phyloP scores from a whole-genome alignment of 257 asterid genomes.

The Anisodus acutangulus region DNA sequence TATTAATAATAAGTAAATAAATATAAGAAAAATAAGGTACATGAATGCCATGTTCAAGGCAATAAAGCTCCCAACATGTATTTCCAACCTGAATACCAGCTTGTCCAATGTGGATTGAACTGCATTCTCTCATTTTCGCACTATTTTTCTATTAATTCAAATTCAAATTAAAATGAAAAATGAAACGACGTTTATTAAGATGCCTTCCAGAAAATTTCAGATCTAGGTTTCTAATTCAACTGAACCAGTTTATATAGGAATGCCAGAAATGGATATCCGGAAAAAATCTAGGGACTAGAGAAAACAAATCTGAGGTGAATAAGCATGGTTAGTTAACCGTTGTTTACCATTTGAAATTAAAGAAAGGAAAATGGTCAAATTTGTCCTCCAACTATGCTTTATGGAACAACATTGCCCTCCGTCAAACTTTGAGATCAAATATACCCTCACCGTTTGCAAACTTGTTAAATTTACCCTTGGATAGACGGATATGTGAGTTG shows the following conservation, averaged over 20 bases:
- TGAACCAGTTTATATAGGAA: neutral
- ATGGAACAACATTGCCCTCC: no score
- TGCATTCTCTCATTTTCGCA: conserved; percentile 42
- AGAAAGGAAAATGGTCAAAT: no score
- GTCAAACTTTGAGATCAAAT: no score
- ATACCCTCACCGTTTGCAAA: no score
- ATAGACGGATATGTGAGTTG: no score
- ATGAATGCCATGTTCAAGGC: conserved; percentile 47
- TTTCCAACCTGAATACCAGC: conserved; percentile 47
- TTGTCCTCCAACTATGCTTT: no score
- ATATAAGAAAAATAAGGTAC: neutral
- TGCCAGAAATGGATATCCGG: neutral
- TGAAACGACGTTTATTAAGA: conserved; percentile 44
- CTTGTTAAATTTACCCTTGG: no score
- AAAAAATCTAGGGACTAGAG: neutral
- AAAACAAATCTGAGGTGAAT: neutral
- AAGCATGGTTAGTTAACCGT: neutral
- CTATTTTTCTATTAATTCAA: neutral
- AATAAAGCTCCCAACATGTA: conserved; percentile 44
- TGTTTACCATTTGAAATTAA: no score
- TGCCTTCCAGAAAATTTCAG: conserved; percentile 33
- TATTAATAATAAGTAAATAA: no score
- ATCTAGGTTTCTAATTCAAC: neutral
- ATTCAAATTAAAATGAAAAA: neutral
- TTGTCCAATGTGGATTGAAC: conserved; percentile 43